A percentile compares a stretch with the other conserved stretches of the same genome.
These are phyloP conservation scores for Cytidiella melzeri DNA, from an alignment of 768 basidiomycete species.

Conservation along the genomic window DNA sequence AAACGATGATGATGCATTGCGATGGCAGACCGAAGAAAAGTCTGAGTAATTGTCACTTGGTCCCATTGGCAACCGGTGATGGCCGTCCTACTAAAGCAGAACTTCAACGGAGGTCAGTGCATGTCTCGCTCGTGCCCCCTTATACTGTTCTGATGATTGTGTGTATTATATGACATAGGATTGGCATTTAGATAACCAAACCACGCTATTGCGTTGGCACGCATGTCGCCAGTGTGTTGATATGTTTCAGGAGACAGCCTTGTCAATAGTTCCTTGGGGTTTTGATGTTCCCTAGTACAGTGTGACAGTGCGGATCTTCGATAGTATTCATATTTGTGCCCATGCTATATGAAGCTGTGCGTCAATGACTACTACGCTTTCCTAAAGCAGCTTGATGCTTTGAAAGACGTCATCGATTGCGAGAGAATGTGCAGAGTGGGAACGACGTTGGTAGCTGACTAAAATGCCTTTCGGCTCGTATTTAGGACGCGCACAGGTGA, in stretches of 20 bases:
- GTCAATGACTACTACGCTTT: neutral
- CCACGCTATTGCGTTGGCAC: neutral
- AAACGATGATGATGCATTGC: no score
- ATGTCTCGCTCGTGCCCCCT: no score
- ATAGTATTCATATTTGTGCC: neutral
- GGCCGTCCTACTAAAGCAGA: no score
- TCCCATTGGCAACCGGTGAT: no score
- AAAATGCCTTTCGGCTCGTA: neutral
- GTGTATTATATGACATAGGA: no score
- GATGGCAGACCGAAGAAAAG: no score
- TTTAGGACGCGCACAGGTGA: neutral
- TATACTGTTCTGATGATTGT: no score
- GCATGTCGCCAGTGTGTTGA: neutral
- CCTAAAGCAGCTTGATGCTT: neutral
- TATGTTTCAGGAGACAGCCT: no score
- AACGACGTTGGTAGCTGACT: neutral
- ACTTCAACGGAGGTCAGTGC: no score
- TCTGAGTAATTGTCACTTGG: no score
- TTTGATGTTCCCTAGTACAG: no score
- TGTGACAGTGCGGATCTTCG: neutral
- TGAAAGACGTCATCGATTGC: neutral
- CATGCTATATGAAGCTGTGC: neutral
- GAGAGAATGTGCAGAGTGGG: neutral
- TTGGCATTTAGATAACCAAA: neutral
- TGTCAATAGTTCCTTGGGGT: no score